Evolutionary conservation across 1,284 basidiomycete genomes (phyloP).

Genomic region (Xerocomus tenax): DNA sequence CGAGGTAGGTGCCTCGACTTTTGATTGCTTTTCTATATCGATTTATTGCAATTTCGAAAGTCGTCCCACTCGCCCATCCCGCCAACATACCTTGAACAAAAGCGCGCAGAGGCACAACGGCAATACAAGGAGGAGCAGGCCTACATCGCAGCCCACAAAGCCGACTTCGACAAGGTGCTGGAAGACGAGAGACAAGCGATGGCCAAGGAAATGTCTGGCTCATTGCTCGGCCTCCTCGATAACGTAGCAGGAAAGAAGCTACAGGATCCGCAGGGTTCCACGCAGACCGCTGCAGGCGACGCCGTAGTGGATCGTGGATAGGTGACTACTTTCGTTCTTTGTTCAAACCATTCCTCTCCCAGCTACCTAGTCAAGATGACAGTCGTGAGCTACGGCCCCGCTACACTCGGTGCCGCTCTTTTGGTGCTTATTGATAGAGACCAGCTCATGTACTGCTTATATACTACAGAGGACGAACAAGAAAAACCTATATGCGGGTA

Average conservation of each 20-base stretch:
- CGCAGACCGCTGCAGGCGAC: conserved; percentile 11
- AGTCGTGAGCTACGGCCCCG: conserved; percentile 58
- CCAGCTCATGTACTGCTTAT: conserved; percentile 40
- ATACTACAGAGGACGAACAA: neutral
- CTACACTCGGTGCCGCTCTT: conserved; percentile 51
- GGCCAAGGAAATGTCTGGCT: conserved; percentile 50
- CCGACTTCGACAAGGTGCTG: conserved; percentile 68
- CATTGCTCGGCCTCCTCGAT: conserved; percentile 36
- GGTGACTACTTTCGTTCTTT: too few relatives aligned
- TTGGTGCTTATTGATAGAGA: conserved; percentile 44
- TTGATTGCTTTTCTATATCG: too few relatives aligned
- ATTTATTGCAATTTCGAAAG: conserved; percentile 8
- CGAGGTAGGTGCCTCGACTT: conserved; percentile 15
- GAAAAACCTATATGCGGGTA: neutral
- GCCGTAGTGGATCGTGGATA: neutral
- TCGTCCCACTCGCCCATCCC: conserved; percentile 41
- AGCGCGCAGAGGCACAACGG: conserved; percentile 78
- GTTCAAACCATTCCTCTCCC: conserved; percentile 66
- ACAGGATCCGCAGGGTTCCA: conserved; percentile 9
- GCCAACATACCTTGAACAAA: conserved; percentile 83
- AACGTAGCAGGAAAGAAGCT: conserved; percentile 37
- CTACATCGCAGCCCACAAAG: conserved; percentile 77
- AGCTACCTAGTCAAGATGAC: conserved; percentile 68
- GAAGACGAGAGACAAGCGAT: conserved; percentile 79
- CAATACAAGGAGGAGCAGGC: conserved; percentile 83